phyloP scores from a whole-genome alignment of 805 yeast genomes.

The Starmera caribaea region DNA sequence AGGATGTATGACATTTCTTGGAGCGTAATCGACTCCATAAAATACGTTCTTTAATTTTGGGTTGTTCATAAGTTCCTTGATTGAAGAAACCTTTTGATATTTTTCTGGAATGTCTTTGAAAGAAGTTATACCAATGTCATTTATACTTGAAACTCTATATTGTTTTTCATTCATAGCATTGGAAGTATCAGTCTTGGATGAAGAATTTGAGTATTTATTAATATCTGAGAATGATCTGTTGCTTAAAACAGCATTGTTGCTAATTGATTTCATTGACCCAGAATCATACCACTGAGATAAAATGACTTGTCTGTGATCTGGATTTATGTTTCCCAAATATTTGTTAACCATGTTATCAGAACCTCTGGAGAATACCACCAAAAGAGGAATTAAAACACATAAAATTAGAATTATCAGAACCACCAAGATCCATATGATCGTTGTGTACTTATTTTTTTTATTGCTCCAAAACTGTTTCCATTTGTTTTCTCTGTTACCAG shows the following conservation, averaged over 20 bases:
- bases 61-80: conserved; percentile 27
- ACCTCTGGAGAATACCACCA: conserved; percentile 22
- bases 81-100: conserved; percentile 25
- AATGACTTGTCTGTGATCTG: conserved; percentile 15
- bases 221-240: no score
- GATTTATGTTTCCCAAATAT: conserved; percentile 21
- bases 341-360: conserved; percentile 18
- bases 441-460: not conserved
- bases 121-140: conserved; percentile 14
- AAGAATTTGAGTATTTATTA: no score
- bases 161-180: not conserved
- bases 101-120: conserved; percentile 23
- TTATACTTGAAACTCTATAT: conserved; percentile 2
- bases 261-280: not conserved
- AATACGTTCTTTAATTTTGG: conserved; percentile 27
- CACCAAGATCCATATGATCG: conserved; percentile 12
- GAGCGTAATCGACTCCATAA: conserved; percentile 54
- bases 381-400: conserved; percentile 12
- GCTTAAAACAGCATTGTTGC: no score
- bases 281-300: not conserved
- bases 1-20: conserved; percentile 42
- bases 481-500: conserved; percentile 1
- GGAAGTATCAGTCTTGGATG: not conserved
- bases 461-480: conserved; percentile 2
- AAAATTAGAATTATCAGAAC: conserved; percentile 8